phyloP scores from a whole-genome alignment of 148 eudicot genomes.

The Polygonum maritimum region DNA sequence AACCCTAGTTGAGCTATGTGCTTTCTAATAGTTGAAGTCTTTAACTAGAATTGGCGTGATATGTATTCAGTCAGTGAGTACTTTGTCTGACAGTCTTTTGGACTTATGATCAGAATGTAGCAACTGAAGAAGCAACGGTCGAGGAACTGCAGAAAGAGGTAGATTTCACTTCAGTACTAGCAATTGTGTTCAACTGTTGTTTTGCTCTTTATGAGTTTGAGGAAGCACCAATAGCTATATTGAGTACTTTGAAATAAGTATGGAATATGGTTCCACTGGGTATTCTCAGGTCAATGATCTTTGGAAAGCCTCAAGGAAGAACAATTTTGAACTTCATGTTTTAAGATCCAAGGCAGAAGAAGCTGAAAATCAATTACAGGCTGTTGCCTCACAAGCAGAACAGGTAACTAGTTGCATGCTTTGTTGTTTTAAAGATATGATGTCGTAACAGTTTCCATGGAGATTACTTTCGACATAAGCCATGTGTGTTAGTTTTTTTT shows the following conservation, averaged over 20 bases:
- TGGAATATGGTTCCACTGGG: background rate
- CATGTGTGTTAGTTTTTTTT: background rate
- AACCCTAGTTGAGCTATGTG: background rate
- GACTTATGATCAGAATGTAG: conserved; percentile 26
- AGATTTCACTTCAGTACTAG: background rate
- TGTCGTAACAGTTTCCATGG: background rate
- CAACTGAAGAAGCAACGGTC: conserved; percentile 31
- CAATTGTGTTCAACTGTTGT: background rate
- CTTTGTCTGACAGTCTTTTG: conserved; percentile 11
- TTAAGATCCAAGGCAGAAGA: conserved; percentile 47
- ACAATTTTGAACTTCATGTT: conserved; percentile 44
- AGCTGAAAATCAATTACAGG: conserved; percentile 40
- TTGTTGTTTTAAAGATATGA: background rate
- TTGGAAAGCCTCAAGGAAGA: conserved; percentile 48
- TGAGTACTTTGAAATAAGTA: no score
- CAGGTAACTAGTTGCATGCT: conserved; percentile 21
- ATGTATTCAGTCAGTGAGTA: background rate
- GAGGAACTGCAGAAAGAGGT: conserved; percentile 63
- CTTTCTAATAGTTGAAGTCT: background rate
- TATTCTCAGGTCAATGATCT: conserved; percentile 51
- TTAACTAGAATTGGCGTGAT: background rate
- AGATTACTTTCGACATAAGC: background rate
- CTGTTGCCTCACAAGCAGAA: conserved; percentile 39
- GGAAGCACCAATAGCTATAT: background rate
- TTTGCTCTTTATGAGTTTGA: background rate